Percentiles rank a stretch among this genome's conserved stretches.
Evolutionary conservation across 2,329 filamentous ascomycete species (phyloP).

Genomic region (Phyllosticta capitalensis): DNA sequence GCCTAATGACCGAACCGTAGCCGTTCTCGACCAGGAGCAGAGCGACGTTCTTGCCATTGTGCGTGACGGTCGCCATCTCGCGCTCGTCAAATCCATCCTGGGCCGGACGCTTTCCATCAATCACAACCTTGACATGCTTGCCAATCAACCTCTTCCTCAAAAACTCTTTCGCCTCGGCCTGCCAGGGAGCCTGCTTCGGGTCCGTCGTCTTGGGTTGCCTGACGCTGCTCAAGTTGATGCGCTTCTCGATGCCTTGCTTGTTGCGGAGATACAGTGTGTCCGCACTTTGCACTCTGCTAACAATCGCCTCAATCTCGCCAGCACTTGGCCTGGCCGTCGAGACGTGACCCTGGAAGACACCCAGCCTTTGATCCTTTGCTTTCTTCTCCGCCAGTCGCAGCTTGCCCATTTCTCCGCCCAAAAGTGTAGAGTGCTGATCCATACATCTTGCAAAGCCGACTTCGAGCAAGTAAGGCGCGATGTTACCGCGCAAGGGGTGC

Average conservation of each 20-base stretch:
- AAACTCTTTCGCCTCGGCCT: constrained; percentile 92
- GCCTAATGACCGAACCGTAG: constrained; percentile 87
- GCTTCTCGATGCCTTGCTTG: constrained; percentile 77
- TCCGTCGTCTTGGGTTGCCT: constrained; percentile 86
- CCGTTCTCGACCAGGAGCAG: constrained; percentile 81
- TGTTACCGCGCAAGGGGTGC: constrained; percentile 77
- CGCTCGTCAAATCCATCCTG: constrained; percentile 87
- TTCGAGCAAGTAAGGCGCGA: constrained; percentile 81
- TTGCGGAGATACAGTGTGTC: constrained; percentile 82
- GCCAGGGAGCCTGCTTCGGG: constrained; percentile 77
- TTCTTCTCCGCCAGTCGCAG: constrained; percentile 79
- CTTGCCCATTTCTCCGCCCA: constrained; percentile 78
- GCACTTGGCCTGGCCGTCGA: constrained; percentile 51
- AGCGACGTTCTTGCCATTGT: constrained; percentile 80
- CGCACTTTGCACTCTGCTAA: constrained; percentile 76
- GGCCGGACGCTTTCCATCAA: constrained; percentile 85
- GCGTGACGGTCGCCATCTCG: constrained; percentile 81
- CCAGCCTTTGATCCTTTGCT: constrained; percentile 66
- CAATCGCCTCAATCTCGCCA: constrained; percentile 66
- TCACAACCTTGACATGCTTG: constrained; percentile 81
- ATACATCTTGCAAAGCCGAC: constrained; percentile 86
- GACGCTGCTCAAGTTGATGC: constrained; percentile 85
- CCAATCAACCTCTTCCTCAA: constrained; percentile 88
- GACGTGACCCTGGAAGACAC: constrained; percentile 73
- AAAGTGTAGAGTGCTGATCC: constrained; percentile 88